phyloP scores from a whole-genome alignment of 345 rosid species.

The Salix udensis region DNA sequence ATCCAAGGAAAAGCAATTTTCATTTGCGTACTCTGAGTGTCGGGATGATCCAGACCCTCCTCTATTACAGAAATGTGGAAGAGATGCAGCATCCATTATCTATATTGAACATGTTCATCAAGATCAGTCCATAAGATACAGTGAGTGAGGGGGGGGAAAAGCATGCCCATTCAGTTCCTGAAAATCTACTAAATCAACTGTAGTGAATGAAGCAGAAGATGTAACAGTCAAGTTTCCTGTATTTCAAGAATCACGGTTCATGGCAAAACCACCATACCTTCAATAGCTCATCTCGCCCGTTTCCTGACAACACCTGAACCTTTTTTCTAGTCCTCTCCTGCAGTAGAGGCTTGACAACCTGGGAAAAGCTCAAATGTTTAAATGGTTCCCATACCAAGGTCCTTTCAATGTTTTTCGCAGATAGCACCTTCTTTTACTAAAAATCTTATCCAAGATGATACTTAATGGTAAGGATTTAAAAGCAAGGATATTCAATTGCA shows the following conservation, averaged over 20 bases:
- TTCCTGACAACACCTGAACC: conserved; percentile 71
- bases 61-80: conserved; percentile 83
- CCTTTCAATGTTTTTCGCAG: not conserved
- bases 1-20: conserved; percentile 62
- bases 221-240: not conserved
- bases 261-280: conserved; percentile 44
- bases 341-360: conserved; percentile 92
- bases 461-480: not conserved
- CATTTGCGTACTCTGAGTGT: conserved; percentile 39
- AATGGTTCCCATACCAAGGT: not conserved
- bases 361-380: conserved; percentile 17
- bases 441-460: not conserved
- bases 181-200: not conserved
- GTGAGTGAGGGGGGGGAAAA: no score
- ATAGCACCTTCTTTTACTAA: not conserved
- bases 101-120: conserved; percentile 28
- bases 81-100: conserved; percentile 77
- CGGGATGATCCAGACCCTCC: conserved; percentile 85
- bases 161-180: not conserved
- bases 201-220: not conserved
- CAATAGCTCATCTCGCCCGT: conserved; percentile 73
- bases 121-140: not conserved
- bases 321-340: conserved; percentile 91
- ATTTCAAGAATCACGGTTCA: not conserved
- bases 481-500: not conserved